Conservation (phyloP, 352 stramenopile genomes). For the Phytophthora lateralis region DNA sequence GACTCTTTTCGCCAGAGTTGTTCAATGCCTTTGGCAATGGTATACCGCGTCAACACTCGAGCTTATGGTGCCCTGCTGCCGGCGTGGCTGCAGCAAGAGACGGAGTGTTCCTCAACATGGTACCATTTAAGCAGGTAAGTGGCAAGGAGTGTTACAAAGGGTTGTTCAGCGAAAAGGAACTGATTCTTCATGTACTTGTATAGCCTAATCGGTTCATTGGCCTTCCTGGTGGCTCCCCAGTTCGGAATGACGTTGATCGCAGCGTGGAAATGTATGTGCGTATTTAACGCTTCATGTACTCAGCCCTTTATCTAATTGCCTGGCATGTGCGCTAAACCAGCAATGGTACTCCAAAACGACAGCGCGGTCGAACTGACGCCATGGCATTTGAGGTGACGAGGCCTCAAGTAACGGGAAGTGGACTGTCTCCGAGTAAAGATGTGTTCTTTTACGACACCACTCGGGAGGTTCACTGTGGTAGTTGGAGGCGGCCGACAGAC, state of each 20-base stretch:
- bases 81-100: conserved; percentile 1
- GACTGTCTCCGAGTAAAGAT: conserved; percentile 16
- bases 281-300: not conserved
- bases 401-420: conserved; percentile 2
- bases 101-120: conserved; percentile 19
- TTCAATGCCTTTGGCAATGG: conserved; percentile 37
- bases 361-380: not conserved
- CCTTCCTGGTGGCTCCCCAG: conserved; percentile 15
- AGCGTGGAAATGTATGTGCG: conserved; percentile 18
- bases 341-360: conserved; percentile 9
- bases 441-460: conserved; percentile 44
- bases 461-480: conserved; percentile 25
- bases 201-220: conserved; percentile 35
- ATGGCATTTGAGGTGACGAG: conserved; percentile 6
- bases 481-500: conserved; percentile 12
- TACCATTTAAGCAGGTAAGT: conserved; percentile 30
- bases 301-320: not conserved
- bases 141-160: not conserved
- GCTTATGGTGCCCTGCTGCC: conserved; percentile 35
- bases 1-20: conserved; percentile 32
- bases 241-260: not conserved
- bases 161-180: not conserved
- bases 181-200: conserved; percentile 7
- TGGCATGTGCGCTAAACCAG: conserved; percentile 12
- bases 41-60: conserved; percentile 29